Base-by-base conservation (phyloP, 1,284 basidiomycete genomes). In the Schizophyllum amplum region DNA sequence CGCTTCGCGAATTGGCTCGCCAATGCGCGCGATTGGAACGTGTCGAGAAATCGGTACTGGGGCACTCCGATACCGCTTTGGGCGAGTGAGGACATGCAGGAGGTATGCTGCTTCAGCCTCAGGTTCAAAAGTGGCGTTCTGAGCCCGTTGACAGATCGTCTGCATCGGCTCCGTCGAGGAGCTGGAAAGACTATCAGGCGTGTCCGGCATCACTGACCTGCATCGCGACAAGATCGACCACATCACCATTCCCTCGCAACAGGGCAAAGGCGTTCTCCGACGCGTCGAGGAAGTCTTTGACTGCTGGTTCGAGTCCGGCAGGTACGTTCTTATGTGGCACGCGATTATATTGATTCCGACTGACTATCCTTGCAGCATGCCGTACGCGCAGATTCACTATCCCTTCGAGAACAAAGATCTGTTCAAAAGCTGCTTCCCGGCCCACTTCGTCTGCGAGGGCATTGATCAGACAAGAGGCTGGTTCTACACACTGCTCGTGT, bases 231-330 rank as follows among this genome's bases (percentile, higher is more conserved):
- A 86, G 68, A 94, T 99, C 65, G 95, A 98, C 71, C 83, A 92
- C 68, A 92, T 99, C 75, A 95, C 92, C 57, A 98, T 99, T 66
- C 97, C 96, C 4, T 98, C 94, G 27, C 79, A 89, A 68, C 73
- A 86, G 70, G 96, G 95, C 61, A 97, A 95, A 68, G 97, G 96
- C 21, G 72, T 75, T 21, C 76, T 99, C 49, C 92, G 83, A 71
- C 86, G 96, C 59, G 82, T 98, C 20, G 93, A 98, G 60, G 97
- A 98, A 71, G 94, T 99, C 26, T 99, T 99, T 71, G 97, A 99
- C 71, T 99, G 97, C 71, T 99, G 97, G 97, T 99, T 99, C 71
- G 97, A 99, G 76, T 98, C 96, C 5, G 97, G 97, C 73, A 94
- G 90, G 92, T 92, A 63, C 59, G 79, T 62, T 50, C 33, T 13